These are phyloP conservation scores for Fusarium chlamydosporum DNA, from an alignment of 2,329 filamentous ascomycete species.

Conservation along the genomic window DNA sequence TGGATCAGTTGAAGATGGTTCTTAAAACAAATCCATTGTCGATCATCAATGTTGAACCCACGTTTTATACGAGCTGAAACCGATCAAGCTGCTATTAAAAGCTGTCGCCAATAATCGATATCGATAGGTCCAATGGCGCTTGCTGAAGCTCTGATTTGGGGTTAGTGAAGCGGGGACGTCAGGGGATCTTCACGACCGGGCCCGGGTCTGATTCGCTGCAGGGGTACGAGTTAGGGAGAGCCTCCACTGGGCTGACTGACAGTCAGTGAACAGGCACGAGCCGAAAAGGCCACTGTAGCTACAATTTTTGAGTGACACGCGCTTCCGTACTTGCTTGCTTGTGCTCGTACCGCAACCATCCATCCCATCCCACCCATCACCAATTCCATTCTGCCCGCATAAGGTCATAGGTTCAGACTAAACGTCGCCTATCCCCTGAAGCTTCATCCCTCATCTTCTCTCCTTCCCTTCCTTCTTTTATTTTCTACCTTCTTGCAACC, in stretches of 20 bases:
- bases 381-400: slow-evolving; percentile 41
- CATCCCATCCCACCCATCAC: slow-evolving; percentile 17
- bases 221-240: slow-evolving; percentile 27
- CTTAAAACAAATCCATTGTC: neutral
- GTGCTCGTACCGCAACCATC: slow-evolving; percentile 30
- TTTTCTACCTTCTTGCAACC: slow-evolving; percentile 37
- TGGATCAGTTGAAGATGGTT: neutral
- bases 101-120: slow-evolving; percentile 31
- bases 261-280: slow-evolving; percentile 25
- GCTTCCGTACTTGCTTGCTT: slow-evolving; percentile 18
- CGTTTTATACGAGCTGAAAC: slow-evolving; percentile 35
- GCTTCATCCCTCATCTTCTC: slow-evolving; percentile 43
- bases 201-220: slow-evolving; percentile 45
- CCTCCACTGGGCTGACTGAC: slow-evolving; percentile 38
- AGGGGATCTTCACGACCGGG: slow-evolving; percentile 43
- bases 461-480: slow-evolving; percentile 28
- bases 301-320: slow-evolving; percentile 51
- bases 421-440: slow-evolving; percentile 46
- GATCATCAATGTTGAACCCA: slow-evolving; percentile 10
- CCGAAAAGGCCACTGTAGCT: slow-evolving; percentile 59
- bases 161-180: slow-evolving; percentile 34
- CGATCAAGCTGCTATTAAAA: slow-evolving; percentile 10
- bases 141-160: slow-evolving; percentile 39
- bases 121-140: slow-evolving; percentile 29
- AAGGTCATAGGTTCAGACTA: slow-evolving; percentile 30